phyloP scores from a whole-genome alignment of 108 stramenopile genomes.

The Fragilaria crotonensis region DNA sequence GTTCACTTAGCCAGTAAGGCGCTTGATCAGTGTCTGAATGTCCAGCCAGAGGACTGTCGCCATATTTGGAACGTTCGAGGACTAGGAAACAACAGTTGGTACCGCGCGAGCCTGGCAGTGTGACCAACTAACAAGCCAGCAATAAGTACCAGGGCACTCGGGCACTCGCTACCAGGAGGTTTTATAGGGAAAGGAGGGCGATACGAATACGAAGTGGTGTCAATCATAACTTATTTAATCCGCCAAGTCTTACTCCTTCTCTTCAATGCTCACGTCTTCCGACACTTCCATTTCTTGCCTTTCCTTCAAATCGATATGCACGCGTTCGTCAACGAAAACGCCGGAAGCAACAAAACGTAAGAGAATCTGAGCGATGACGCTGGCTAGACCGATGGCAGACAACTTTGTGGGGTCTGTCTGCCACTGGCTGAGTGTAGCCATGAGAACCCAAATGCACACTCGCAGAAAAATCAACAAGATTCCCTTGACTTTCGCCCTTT shows the following conservation, averaged over 20 bases:
- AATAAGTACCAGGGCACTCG: no score
- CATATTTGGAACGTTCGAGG: slow-evolving; percentile 82
- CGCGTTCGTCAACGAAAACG: neutral
- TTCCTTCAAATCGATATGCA: neutral
- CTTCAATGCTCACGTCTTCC: no score
- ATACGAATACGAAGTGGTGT: no score
- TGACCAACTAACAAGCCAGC: no score
- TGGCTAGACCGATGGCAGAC: neutral
- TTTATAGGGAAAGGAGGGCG: no score
- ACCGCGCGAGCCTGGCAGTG: no score
- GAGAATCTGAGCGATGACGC: neutral
- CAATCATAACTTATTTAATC: no score
- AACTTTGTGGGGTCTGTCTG: neutral
- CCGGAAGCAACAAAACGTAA: neutral
- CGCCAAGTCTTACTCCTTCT: neutral
- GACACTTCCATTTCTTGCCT: neutral
- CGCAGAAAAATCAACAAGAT: neutral
- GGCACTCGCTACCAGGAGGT: no score
- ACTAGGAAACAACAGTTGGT: slow-evolving; percentile 79
- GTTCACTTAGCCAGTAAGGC: slow-evolving; percentile 70
- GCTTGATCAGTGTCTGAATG: slow-evolving; percentile 71
- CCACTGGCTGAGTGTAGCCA: slow-evolving; percentile 1
- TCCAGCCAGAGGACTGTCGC: slow-evolving; percentile 64
- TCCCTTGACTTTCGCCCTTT: neutral
- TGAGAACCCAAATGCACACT: neutral